Evolutionary conservation across 441 rosid species (phyloP), one percentile per base, ranked within the genome.

Genomic region (Daphne laureola): DNA sequence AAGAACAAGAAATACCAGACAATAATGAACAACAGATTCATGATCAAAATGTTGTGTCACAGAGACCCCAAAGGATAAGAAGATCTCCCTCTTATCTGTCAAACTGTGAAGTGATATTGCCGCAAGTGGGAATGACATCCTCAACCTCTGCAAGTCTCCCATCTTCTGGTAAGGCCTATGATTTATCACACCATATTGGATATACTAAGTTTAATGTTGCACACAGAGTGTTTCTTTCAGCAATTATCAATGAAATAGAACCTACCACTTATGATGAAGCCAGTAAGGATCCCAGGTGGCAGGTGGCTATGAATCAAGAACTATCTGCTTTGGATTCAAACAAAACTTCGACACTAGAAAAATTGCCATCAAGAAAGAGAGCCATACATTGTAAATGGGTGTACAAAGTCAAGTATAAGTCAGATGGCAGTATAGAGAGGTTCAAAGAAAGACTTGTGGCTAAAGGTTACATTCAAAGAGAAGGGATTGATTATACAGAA

Each of bases 261-360:
- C 51, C 56, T 0, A 4, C 11, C 1, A 6, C 35, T 0, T 63
- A 17, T 9, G 4, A 7, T 42, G 43, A 59, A 6, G 55, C 49
- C 2, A 5, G 12, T 1, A 8, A 15, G 16, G 12, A 48, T 26
- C 4, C 1, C 0, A 3, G 21, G 5, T 60, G 62, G 57, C 7
- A 2, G 9, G 15, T 12, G 2, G 41, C 23, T 5, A 59, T 65
- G 69, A 4, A 42, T 1, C 0, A 23, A 1, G 69, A 65, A 17
- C 8, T 65, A 0, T 0, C n/a, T 4, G 65, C 69, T 0, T 41
- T 59, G 2, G 46, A 65, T n/a, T 2, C 14, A 4, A 65, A 65
- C 21, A 0, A 12, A 3, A 47, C 51, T 0, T 58, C 41, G 65
- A 16, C 43, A 1, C 4, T 53, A 0, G 17, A 6, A 4, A 8